Evolutionary conservation across 2,329 filamentous ascomycete species (phyloP).

Genomic region (Fusarium ramigenum): DNA sequence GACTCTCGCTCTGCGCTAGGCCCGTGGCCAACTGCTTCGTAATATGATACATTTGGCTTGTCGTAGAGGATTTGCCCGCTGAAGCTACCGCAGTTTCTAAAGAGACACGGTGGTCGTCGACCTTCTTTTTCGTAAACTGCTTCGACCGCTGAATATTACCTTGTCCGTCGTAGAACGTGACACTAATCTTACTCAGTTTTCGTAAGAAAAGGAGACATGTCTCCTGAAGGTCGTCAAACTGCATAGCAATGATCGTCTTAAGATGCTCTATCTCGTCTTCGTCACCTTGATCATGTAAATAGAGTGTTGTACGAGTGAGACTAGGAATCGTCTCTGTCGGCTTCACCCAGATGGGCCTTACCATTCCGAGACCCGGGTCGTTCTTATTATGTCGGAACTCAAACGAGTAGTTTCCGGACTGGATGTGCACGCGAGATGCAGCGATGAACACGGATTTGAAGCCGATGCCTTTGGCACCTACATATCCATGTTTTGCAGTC

Average conservation of each 20-base stretch:
- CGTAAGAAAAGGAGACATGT: slow-evolving; percentile 20
- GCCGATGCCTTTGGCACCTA: slow-evolving; percentile 29
- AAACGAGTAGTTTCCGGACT: slow-evolving; percentile 32
- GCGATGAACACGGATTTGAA: slow-evolving; percentile 33
- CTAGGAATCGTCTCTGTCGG: not conserved
- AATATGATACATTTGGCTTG: slow-evolving; percentile 20
- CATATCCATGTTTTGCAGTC: slow-evolving; percentile 20
- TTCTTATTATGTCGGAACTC: slow-evolving; percentile 14
- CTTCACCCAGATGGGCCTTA: slow-evolving; percentile 20
- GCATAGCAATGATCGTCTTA: not conserved
- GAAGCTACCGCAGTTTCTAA: not conserved
- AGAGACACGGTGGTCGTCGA: not conserved
- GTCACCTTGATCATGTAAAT: slow-evolving; percentile 21
- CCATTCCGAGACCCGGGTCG: slow-evolving; percentile 19
- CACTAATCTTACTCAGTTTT: slow-evolving; percentile 9
- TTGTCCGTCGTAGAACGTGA: slow-evolving; percentile 3
- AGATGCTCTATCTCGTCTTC: not conserved
- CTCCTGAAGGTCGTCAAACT: slow-evolving; percentile 15
- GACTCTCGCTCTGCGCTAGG: slow-evolving; percentile 20
- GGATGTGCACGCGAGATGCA: slow-evolving; percentile 21
- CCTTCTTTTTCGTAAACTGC: not conserved
- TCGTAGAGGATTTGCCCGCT: accelerated
- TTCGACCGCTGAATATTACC: not conserved
- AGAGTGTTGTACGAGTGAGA: slow-evolving; percentile 23
- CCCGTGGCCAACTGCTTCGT: not conserved